phyloP scores from a whole-genome alignment of 257 asterid species.

The Plantago elongata region DNA sequence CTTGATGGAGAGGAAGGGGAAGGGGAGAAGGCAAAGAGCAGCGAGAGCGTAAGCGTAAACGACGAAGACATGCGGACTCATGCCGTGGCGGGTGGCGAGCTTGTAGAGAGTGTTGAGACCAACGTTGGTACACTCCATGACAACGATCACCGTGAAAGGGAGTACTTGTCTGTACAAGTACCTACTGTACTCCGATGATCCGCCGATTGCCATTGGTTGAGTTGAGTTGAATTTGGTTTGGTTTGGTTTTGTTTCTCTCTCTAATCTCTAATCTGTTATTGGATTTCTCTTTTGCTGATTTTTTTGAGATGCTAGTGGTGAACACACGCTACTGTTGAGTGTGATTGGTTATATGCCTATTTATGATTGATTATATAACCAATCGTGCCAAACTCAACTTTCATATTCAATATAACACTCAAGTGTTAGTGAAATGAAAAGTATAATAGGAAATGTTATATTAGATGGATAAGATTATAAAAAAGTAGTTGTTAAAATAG shows the following conservation, averaged over 20 bases:
- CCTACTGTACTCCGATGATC: constrained; percentile 10
- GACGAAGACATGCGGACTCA: constrained; percentile 77
- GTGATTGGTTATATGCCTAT: neutral
- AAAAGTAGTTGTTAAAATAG: no score
- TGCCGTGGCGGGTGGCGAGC: constrained; percentile 53
- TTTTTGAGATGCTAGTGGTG: neutral
- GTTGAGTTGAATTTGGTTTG: neutral
- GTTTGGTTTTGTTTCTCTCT: neutral
- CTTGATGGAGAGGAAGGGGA: constrained; percentile 60
- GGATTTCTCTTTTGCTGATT: neutral
- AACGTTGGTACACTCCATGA: constrained; percentile 70
- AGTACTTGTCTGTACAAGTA: constrained; percentile 46
- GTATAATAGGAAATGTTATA: no score
- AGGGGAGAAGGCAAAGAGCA: constrained; percentile 60
- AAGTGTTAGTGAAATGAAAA: no score
- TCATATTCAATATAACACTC: no score
- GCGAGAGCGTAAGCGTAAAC: constrained; percentile 75
- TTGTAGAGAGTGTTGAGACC: constrained; percentile 80
- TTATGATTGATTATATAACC: no score
- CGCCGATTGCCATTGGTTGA: constrained; percentile 15
- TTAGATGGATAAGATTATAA: no score
- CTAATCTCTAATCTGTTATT: neutral
- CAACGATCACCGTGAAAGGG: constrained; percentile 57
- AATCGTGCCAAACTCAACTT: neutral
- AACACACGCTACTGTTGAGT: constrained; percentile 5